Conservation (phyloP, 225 moss, liverwort and hornwort genomes). For the Thuidium tamariscinum region DNA sequence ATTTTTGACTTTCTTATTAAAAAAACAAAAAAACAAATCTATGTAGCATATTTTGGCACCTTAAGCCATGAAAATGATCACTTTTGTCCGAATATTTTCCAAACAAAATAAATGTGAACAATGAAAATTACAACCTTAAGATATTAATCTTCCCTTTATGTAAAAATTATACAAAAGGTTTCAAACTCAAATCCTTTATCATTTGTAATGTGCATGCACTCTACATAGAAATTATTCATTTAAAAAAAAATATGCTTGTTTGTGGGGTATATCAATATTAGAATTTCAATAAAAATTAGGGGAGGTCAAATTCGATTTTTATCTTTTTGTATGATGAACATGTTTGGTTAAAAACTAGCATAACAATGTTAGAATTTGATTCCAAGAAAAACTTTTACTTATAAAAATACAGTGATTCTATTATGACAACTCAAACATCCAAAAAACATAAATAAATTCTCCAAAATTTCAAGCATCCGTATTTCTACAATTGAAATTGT, state of each 20-base stretch:
- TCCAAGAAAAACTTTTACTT: background rate
- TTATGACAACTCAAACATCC: background rate
- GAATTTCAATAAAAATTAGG: background rate
- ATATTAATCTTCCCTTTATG: background rate
- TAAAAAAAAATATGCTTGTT: too few relatives aligned
- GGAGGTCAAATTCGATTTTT: background rate
- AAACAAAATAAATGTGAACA: background rate
- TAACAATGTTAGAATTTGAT: background rate
- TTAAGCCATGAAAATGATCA: background rate
- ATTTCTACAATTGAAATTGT: background rate
- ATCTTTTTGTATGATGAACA: background rate
- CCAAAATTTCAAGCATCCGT: background rate
- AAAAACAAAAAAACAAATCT: too few relatives aligned
- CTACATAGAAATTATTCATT: too few relatives aligned
- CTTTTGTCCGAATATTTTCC: background rate
- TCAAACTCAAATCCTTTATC: background rate
- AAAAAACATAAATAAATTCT: background rate
- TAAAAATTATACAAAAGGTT: background rate
- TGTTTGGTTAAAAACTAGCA: background rate
- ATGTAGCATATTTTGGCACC: too few relatives aligned
- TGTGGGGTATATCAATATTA: rapidly evolving
- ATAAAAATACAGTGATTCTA: background rate
- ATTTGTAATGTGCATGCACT: background rate
- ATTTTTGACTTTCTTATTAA: too few relatives aligned
- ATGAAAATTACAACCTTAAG: background rate